Evolutionary conservation across 2,329 filamentous ascomycete genomes (phyloP).

Genomic region (Pyrenochaeta sp.): DNA sequence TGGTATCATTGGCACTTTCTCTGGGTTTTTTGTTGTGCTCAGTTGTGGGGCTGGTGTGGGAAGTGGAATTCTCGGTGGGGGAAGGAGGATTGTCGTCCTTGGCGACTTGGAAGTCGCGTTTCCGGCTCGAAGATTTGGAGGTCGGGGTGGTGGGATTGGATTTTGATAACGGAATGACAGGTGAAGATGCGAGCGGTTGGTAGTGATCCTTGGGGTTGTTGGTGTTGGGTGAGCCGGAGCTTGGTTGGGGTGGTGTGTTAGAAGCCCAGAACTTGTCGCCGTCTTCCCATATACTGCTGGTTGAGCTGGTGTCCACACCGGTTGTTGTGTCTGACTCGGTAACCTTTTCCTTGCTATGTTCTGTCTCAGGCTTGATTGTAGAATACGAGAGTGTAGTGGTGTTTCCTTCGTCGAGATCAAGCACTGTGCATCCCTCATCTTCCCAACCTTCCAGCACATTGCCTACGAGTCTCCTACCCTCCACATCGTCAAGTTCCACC

Average conservation of each 20-base stretch:
- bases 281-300: slow-evolving; percentile 43
- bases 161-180: slow-evolving; percentile 6
- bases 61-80: not conserved
- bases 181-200: slow-evolving; percentile 22
- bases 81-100: slow-evolving; percentile 19
- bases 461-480: slow-evolving; percentile 29
- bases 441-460: slow-evolving; percentile 33
- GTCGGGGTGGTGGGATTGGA: slow-evolving; percentile 1
- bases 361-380: not conserved
- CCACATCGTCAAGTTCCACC: slow-evolving; percentile 28
- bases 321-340: slow-evolving; percentile 2
- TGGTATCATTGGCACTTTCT: not conserved
- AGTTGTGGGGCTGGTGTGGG: not conserved
- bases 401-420: slow-evolving; percentile 18
- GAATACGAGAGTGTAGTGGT: slow-evolving; percentile 4
- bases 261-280: slow-evolving; percentile 41
- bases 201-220: slow-evolving; percentile 24
- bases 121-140: slow-evolving; percentile 8
- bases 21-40: slow-evolving; percentile 8
- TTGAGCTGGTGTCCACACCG: slow-evolving; percentile 14
- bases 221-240: slow-evolving; percentile 22
- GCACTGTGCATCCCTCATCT: slow-evolving; percentile 27
- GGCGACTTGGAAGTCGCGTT: slow-evolving; percentile 33
- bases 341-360: not conserved
- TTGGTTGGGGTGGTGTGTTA: slow-evolving; percentile 20